phyloP scores from a whole-genome alignment of 495 filamentous ascomycete genomes.

The Hypomontagnella monticulosa region DNA sequence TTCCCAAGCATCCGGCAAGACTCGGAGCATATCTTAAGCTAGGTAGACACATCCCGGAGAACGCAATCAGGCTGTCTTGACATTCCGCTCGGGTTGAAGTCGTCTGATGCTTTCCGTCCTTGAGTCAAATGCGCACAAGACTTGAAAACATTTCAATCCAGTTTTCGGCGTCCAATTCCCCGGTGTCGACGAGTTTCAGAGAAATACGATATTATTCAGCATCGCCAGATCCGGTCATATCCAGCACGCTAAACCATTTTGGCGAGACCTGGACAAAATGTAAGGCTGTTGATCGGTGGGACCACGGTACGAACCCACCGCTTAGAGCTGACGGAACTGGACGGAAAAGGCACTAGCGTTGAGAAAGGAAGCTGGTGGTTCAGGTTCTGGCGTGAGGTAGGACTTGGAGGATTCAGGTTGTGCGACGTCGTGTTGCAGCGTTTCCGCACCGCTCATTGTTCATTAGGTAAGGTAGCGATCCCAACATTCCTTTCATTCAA shows the following conservation, averaged over 20 bases:
- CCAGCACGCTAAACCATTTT: neutral
- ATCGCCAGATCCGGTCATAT: neutral
- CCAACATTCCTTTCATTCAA: conserved; percentile 15
- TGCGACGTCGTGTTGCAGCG: conserved; percentile 28
- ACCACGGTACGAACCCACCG: conserved; percentile 5
- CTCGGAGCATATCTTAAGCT: neutral
- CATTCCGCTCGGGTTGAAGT: conserved; percentile 1
- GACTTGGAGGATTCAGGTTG: conserved; percentile 35
- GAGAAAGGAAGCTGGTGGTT: conserved; percentile 16
- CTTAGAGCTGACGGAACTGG: conserved; percentile 6
- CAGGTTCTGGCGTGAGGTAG: conserved; percentile 25
- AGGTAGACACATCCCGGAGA: neutral
- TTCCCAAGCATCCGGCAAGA: neutral
- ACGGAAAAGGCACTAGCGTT: conserved; percentile 3
- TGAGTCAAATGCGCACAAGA: conserved; percentile 1
- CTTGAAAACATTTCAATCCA: too few species aligned
- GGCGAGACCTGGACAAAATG: conserved; percentile 14
- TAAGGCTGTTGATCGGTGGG: conserved; percentile 17
- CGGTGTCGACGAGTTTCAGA: too few species aligned
- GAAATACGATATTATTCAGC: too few species aligned
- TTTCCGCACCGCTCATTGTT: conserved; percentile 23
- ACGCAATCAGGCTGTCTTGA: too few species aligned
- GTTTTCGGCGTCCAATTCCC: too few species aligned
- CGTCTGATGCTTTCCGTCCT: neutral
- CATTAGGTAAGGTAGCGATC: neutral